Evolutionary conservation across 2,329 filamentous ascomycete genomes (phyloP).

Genomic region (Pseudocercospora macadamiae): DNA sequence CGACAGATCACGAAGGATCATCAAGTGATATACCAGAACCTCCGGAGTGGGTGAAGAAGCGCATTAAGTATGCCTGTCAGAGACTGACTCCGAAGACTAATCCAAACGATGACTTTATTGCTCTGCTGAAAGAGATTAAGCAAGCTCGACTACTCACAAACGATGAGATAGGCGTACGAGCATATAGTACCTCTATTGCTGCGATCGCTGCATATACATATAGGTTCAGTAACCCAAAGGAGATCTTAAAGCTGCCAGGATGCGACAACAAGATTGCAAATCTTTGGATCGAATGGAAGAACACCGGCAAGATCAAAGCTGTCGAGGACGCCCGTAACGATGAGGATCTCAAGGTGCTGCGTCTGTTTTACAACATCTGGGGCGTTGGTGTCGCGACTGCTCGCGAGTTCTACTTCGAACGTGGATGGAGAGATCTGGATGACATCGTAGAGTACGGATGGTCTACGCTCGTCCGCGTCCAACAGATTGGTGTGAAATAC

Average conservation of each 20-base stretch:
- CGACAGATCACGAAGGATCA: constrained; percentile 66
- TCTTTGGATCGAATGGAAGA: constrained; percentile 75
- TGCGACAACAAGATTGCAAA: constrained; percentile 79
- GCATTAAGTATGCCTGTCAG: constrained; percentile 76
- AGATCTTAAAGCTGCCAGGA: constrained; percentile 65
- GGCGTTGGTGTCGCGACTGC: constrained; percentile 86
- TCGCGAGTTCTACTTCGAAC: constrained; percentile 74
- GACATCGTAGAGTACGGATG: constrained; percentile 85
- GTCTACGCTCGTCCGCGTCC: constrained; percentile 71
- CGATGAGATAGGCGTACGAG: constrained; percentile 78
- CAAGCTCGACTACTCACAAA: constrained; percentile 69
- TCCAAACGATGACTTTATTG: constrained; percentile 76
- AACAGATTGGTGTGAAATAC: constrained; percentile 93
- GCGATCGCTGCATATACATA: constrained; percentile 79
- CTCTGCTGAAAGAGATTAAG: constrained; percentile 73
- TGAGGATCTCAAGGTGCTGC: constrained; percentile 64
- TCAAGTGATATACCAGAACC: constrained; percentile 61
- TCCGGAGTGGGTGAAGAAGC: constrained; percentile 69
- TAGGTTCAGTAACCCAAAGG: constrained; percentile 49
- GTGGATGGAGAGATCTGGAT: constrained; percentile 80
- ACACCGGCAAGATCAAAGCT: constrained; percentile 61
- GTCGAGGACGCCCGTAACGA: constrained; percentile 67
- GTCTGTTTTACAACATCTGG: constrained; percentile 82
- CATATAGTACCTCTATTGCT: constrained; percentile 87
- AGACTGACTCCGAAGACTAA: constrained; percentile 70